These are phyloP conservation scores for Nakataea oryzae DNA, from an alignment of 2,329 filamentous ascomycete genomes.

Conservation along the genomic window DNA sequence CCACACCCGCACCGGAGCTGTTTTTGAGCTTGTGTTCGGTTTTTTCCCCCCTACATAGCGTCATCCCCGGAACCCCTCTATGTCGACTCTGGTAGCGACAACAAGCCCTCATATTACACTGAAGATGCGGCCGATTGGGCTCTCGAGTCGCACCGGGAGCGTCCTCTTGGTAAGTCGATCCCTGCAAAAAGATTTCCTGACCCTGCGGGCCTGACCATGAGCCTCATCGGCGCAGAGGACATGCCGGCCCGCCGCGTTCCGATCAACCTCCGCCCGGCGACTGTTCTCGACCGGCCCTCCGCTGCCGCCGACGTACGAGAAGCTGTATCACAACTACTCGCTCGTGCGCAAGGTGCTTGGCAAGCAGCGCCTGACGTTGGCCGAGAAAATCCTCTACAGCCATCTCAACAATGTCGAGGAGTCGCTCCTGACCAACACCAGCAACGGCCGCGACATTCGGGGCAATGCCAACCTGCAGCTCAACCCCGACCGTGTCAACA, in stretches of 20 bases:
- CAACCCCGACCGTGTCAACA: constrained; percentile 93
- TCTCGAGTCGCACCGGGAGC: constrained; percentile 36
- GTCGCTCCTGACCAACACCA: constrained; percentile 70
- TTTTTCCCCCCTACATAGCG: too few relatives aligned
- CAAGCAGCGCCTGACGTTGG: constrained; percentile 62
- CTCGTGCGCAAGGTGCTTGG: constrained; percentile 68
- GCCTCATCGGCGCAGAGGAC: constrained; percentile 18
- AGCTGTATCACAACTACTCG: constrained; percentile 66
- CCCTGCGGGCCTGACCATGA: neutral
- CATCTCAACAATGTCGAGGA: constrained; percentile 87
- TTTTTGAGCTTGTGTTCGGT: neutral
- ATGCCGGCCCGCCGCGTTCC: constrained; percentile 21
- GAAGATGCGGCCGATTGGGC: constrained; percentile 39
- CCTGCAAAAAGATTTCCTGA: constrained; percentile 3
- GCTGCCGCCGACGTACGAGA: constrained; percentile 65
- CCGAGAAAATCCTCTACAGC: constrained; percentile 97
- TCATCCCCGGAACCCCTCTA: neutral
- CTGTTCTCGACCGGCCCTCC: constrained; percentile 28
- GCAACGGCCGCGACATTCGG: constrained; percentile 74
- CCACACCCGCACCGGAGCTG: neutral
- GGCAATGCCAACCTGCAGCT: constrained; percentile 90
- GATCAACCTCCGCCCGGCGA: constrained; percentile 16
- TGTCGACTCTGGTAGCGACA: neutral
- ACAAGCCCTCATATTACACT: constrained; percentile 4
- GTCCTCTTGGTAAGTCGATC: constrained; percentile 29